These are phyloP conservation scores for Quercus suber DNA, from an alignment of 306 rosid genomes.

Conservation along the genomic window DNA sequence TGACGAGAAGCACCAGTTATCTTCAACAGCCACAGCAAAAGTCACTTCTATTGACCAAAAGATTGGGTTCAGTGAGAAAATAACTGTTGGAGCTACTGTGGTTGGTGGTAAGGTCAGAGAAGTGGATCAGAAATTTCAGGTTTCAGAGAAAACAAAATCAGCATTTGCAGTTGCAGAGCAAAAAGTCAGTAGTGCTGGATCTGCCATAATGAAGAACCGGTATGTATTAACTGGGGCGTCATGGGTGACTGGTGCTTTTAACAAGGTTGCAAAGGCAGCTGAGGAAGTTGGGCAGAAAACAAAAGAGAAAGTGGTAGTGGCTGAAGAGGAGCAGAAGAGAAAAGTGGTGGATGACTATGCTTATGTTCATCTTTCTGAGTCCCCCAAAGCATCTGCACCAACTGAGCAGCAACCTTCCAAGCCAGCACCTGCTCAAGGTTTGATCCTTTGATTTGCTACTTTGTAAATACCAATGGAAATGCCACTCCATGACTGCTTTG, in stretches of 20 bases:
- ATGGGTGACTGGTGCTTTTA: conserved; percentile 90
- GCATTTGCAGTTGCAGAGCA: conserved; percentile 93
- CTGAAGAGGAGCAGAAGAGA: conserved; percentile 64
- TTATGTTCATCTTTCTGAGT: conserved; percentile 52
- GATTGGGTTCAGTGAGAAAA: conserved; percentile 77
- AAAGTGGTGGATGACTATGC: conserved; percentile 56
- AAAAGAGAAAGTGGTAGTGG: conserved; percentile 61
- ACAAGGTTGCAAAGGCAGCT: conserved; percentile 82
- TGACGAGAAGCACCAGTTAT: conserved; percentile 79
- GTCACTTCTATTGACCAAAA: conserved; percentile 85
- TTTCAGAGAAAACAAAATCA: conserved; percentile 91
- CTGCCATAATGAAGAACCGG: conserved; percentile 94
- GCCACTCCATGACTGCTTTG: conserved; percentile 27
- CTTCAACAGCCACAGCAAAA: conserved; percentile 83
- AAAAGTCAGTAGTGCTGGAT: conserved; percentile 80
- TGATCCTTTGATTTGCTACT: conserved; percentile 66
- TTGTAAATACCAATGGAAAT: conserved; percentile 40
- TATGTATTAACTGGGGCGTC: conserved; percentile 69
- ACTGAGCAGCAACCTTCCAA: conserved; percentile 50
- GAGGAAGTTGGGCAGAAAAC: conserved; percentile 91
- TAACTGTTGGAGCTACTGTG: conserved; percentile 72
- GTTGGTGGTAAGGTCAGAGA: conserved; percentile 82
- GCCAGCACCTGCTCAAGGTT: conserved; percentile 79
- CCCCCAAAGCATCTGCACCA: conserved; percentile 61
- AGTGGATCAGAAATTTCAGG: conserved; percentile 94